phyloP scores from a whole-genome alignment of 345 rosid species.

The Euphorbia lathyris region DNA sequence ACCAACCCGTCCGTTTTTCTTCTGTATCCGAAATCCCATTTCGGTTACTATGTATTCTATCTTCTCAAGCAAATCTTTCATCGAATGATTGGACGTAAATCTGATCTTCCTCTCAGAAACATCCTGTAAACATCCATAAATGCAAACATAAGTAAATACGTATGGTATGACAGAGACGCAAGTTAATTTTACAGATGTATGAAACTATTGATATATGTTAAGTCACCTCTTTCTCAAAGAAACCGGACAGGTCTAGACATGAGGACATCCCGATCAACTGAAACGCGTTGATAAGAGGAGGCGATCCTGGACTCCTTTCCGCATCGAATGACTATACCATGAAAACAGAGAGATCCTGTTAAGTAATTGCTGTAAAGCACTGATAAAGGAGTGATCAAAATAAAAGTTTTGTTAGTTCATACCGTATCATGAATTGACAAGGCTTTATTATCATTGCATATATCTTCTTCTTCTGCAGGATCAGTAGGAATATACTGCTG shows the following conservation, averaged over 20 bases:
- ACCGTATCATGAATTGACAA: slow-evolving; percentile 59
- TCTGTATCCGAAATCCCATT: slow-evolving; percentile 87
- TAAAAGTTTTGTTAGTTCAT: slow-evolving; percentile 15
- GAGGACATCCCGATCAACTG: slow-evolving; percentile 97
- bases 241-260: slow-evolving; percentile 86
- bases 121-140: slow-evolving; percentile 36
- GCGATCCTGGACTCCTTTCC: slow-evolving; percentile 49
- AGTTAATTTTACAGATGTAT: neutral
- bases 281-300: slow-evolving; percentile 73
- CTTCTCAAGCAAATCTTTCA: slow-evolving; percentile 69
- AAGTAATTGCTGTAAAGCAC: neutral
- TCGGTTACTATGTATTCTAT: slow-evolving; percentile 59
- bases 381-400: neutral
- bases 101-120: slow-evolving; percentile 89
- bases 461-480: slow-evolving; percentile 61
- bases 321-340: slow-evolving; percentile 46
- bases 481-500: slow-evolving; percentile 57
- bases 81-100: slow-evolving; percentile 74
- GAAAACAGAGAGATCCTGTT: neutral
- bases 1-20: slow-evolving; percentile 73
- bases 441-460: slow-evolving; percentile 47
- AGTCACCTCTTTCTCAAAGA: slow-evolving; percentile 83
- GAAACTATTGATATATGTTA: slow-evolving; percentile 1
- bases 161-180: neutral
- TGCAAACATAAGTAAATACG: neutral